These are phyloP conservation scores for Tylopilus microsporus DNA, from an alignment of 1,284 basidiomycete species.

Conservation along the genomic window DNA sequence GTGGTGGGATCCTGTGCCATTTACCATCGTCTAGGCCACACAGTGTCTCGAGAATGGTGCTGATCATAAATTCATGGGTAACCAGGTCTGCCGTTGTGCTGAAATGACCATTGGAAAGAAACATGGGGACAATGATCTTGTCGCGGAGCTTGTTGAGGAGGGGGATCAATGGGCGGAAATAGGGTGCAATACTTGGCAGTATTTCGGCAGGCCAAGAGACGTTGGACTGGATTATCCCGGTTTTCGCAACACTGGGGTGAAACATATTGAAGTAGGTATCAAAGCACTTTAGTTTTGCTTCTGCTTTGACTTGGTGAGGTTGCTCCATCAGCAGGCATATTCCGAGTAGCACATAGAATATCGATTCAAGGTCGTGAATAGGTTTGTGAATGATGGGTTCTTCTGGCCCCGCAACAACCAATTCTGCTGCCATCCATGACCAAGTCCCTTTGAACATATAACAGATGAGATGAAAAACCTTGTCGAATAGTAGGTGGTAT, in stretches of 20 bases:
- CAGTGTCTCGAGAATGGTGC: too few relatives aligned
- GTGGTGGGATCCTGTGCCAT: too few relatives aligned
- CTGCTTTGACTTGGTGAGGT: not conserved
- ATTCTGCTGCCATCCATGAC: not conserved
- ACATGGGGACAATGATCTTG: not conserved
- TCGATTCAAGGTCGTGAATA: not conserved
- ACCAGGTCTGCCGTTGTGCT: too few relatives aligned
- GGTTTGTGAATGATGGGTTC: not conserved
- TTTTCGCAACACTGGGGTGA: not conserved
- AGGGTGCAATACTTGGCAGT: not conserved
- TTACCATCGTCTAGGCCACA: too few relatives aligned
- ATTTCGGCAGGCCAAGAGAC: not conserved
- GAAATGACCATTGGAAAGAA: too few relatives aligned
- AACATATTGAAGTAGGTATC: not conserved
- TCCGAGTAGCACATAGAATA: not conserved
- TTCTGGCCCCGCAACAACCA: not conserved
- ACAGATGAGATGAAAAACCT: too few relatives aligned
- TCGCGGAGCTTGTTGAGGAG: not conserved
- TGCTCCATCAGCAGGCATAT: not conserved
- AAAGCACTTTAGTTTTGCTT: not conserved
- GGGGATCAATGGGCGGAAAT: not conserved
- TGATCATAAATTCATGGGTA: too few relatives aligned
- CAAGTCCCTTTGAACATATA: not conserved
- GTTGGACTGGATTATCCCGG: not conserved
- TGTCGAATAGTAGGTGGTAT: too few relatives aligned